A percentile compares a stretch with the other conserved stretches of the same genome.
Evolutionary conservation across 1,139 yeast genomes (phyloP).

Genomic region (Yamadazyma diospyri): DNA sequence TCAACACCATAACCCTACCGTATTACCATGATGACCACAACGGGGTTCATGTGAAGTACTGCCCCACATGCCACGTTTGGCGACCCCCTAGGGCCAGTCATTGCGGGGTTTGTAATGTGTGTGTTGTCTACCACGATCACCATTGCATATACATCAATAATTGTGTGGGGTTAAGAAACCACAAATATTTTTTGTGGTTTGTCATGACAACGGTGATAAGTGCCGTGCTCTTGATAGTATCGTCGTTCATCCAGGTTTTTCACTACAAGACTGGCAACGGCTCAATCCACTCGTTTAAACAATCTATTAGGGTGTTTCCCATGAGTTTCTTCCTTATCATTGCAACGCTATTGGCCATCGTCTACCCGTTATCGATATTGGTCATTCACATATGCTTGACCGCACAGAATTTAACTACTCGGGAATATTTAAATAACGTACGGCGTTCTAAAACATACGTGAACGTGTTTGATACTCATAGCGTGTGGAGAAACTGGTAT

Average conservation of each 20-base stretch:
- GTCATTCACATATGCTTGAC: conserved; percentile 53
- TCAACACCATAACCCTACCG: conserved; percentile 55
- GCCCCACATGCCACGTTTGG: conserved; percentile 48
- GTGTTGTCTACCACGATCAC: conserved; percentile 43
- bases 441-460: conserved; percentile 24
- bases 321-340: conserved; percentile 48
- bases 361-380: conserved; percentile 56
- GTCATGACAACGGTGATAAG: conserved; percentile 22
- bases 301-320: conserved; percentile 30
- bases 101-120: conserved; percentile 42
- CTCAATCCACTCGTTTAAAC: conserved; percentile 14
- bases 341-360: conserved; percentile 37
- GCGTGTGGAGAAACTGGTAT: conserved; percentile 36
- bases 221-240: conserved; percentile 20
- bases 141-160: conserved; percentile 39
- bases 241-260: conserved; percentile 28
- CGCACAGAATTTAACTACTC: conserved; percentile 61
- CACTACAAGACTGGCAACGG: conserved; percentile 16
- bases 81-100: conserved; percentile 44
- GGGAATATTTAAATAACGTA: conserved; percentile 55
- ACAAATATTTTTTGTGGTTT: conserved; percentile 41
- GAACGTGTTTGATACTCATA: conserved; percentile 43
- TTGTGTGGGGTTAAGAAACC: conserved; percentile 36
- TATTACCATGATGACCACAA: conserved; percentile 19
- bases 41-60: conserved; percentile 43